Percentiles rank a stretch among this genome's conserved stretches.
Evolutionary conservation across 2,329 filamentous ascomycete species (phyloP).

Genomic region (Ambrosiella cleistominuta): DNA sequence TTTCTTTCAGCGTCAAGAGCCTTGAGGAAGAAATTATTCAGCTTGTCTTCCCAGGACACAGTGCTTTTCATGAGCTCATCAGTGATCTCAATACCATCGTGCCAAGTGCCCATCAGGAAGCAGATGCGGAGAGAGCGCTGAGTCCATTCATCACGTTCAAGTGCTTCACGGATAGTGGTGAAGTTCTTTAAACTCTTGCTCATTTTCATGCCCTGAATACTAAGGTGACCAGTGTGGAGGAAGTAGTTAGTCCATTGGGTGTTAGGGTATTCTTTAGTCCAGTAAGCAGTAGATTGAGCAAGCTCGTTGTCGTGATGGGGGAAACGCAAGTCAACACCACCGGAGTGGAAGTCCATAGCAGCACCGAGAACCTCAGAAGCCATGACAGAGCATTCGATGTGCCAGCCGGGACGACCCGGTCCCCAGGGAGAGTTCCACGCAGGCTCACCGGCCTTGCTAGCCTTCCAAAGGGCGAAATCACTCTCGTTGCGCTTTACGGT

Average conservation of each 20-base stretch:
- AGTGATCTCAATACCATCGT: conserved; percentile 80
- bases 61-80: conserved; percentile 45
- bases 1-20: conserved; percentile 11
- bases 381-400: conserved; percentile 96
- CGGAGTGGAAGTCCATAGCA: conserved; percentile 82
- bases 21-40: conserved; percentile 14
- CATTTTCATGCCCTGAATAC: conserved; percentile 84
- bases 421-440: conserved; percentile 84
- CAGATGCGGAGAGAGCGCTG: conserved; percentile 66
- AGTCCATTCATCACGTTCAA: conserved; percentile 50
- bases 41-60: conserved; percentile 13
- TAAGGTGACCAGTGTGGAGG: conserved; percentile 79
- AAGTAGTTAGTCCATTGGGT: conserved; percentile 88
- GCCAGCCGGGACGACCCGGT: conserved; percentile 77
- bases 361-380: conserved; percentile 72
- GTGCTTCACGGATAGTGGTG: conserved; percentile 73
- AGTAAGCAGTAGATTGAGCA: conserved; percentile 81
- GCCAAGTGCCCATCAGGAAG: conserved; percentile 78
- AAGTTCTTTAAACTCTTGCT: conserved; percentile 93
- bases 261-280: conserved; percentile 11
- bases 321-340: conserved; percentile 79
- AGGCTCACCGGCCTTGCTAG: conserved; percentile 78
- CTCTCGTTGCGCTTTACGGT: conserved; percentile 55
- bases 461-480: conserved; percentile 91
- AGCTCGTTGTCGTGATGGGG: conserved; percentile 82